Base-by-base conservation (phyloP, 2,329 filamentous ascomycete genomes). In the Fusarium sp. region DNA sequence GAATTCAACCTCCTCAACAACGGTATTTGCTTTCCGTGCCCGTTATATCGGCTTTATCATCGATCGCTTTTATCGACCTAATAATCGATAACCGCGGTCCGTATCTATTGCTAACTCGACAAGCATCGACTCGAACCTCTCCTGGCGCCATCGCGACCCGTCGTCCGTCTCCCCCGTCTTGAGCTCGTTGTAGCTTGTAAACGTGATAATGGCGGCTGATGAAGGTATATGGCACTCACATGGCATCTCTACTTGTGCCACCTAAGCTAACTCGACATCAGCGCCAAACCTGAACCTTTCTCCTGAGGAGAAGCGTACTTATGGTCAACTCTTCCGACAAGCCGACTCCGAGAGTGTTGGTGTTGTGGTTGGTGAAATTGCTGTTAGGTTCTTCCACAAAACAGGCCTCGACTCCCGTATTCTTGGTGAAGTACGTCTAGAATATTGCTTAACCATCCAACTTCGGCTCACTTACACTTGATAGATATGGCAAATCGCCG, bases 401-500 rank as follows among this genome's bases (percentile, higher is more conserved):
- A 98, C 96, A 46, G 91, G 92, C 73, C 86, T 99, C 50, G 90
- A 95, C 66, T 93, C 94, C 56, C 90, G 93, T 67, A 86, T 96
- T 50, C 86, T 99, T 63, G 96, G 95, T 80, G 91, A 97, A 88
- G 93, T 95, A 82, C 73, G 89, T 84, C 41, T 21, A 48, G 28
- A 21, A 46, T 31, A 42, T 41, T 7, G 19, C 16, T 28, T 26
- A 42, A 12, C 21, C 43, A 12, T 21, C 28, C n/a, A 26, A 12
- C 34, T 49, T 44, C 30, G 46, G 31, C 44, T 63, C 49, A 16
- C 54, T 55, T 48, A 63, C 39, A 42, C 25, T 56, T 21, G 39
- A 68, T 80, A 97, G 92, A 98, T 99, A 86, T 99, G 96, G 96
- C 95, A 98, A 83, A 96, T 99, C 79, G 95, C 96, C 73, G 96